Base-by-base conservation (phyloP, 495 filamentous ascomycete genomes). In the Neurospora sp. region DNA sequence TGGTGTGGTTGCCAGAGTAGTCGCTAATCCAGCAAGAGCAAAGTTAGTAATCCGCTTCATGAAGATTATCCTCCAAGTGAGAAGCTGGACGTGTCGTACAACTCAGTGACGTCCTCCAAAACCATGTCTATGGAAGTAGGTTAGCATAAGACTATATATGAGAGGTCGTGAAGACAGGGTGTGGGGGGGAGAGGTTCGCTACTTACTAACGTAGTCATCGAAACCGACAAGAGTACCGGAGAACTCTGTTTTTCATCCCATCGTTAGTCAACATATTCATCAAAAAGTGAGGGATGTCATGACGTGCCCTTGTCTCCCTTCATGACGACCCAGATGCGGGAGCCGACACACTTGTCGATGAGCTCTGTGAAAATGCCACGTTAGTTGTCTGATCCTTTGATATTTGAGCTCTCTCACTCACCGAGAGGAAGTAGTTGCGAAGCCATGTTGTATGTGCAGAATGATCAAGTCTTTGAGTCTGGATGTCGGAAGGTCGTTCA, bases 201-300 rank as follows among this genome's bases (percentile, higher is more conserved):
- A 97, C 95, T 84, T 90, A 97, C 94, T 99, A 86, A 99, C 96
- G 85, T 97, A 99, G 88, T 99, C 96, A 81, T 99, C 96, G 77
- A 98, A 99, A 3, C 96, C 96, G 41, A 97, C 87, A 31, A 99
- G 85, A 7, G 93, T 98, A 48, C 96, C 96, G 71, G 92, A 90
- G 84, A 98, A 98, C 81, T 99, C 96, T 98, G 76, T 62, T 8
- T 8, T 9, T 18, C 4, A 41, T 31, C 7, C 18, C 41, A 62
- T 10, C 41, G 69, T 79, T 75, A 78, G 79, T 27, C 10, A n/a
- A 69, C 42, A 35, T 18, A 27, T 40, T 42, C n/a, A 38, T 38
- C 10, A 41, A 44, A 18, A 38, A 37, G 39, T n/a, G 35, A 73
- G 31, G 20, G 18, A 71, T 40, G 35, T 54, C 59, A 46, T 35